Conservation (phyloP, 768 basidiomycete species). For the Serendipita sp. region DNA sequence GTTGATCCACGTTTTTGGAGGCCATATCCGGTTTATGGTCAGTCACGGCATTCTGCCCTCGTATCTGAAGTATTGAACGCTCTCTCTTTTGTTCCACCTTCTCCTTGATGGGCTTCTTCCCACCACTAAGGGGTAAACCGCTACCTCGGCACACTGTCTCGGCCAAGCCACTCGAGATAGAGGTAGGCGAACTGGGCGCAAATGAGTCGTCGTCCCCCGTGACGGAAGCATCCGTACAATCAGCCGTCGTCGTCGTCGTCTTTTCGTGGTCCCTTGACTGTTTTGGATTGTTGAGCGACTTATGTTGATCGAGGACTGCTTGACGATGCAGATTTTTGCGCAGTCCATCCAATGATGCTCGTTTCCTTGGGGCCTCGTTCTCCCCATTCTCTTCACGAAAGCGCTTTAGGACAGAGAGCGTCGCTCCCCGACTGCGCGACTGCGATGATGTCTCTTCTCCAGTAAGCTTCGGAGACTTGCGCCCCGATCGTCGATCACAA, state of each 20-base stretch:
- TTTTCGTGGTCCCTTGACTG: background rate
- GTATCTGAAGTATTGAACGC: too few relatives aligned
- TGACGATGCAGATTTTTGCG: background rate
- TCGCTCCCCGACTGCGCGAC: background rate
- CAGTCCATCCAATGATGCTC: background rate
- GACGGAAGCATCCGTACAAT: background rate
- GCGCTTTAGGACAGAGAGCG: background rate
- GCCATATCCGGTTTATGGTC: too few relatives aligned
- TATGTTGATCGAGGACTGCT: background rate
- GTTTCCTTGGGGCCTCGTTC: slow-evolving; percentile 1
- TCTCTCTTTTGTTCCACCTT: too few relatives aligned
- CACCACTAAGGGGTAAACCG: background rate
- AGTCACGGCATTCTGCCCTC: too few relatives aligned
- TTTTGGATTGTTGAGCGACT: background rate
- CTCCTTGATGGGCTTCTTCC: too few relatives aligned
- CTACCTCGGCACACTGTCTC: background rate
- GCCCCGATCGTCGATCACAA: background rate
- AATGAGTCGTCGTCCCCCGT: background rate
- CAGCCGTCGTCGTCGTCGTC: background rate
- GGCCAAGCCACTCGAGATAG: background rate
- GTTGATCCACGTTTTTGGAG: too few relatives aligned
- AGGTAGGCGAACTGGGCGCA: background rate
- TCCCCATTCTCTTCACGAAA: background rate
- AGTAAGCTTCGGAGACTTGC: background rate
- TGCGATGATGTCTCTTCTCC: background rate